A percentile compares a stretch with the other conserved stretches of the same genome.
phyloP scores from a whole-genome alignment of 192 early-diverging fungal genomes.

The Kappamyces sp. region DNA sequence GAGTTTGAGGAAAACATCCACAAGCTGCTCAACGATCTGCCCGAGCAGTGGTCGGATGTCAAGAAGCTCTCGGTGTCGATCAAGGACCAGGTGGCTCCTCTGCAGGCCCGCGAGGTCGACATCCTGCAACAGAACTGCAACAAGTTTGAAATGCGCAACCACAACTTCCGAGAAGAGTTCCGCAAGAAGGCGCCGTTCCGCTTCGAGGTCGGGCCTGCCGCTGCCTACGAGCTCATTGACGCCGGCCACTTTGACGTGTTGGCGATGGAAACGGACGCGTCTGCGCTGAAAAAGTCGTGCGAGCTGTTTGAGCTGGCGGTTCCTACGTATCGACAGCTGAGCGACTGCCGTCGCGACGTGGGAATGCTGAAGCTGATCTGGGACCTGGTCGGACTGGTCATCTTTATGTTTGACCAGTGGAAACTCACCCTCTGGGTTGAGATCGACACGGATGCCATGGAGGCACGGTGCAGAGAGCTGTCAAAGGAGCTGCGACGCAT shows the following conservation, averaged over 20 bases:
- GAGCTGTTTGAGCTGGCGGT: conserved; percentile 62
- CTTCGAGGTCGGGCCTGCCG: conserved; percentile 47
- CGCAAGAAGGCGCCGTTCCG: conserved; percentile 66
- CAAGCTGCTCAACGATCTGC: conserved; percentile 58
- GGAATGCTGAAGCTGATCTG: conserved; percentile 58
- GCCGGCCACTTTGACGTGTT: conserved; percentile 45
- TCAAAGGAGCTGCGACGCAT: conserved; percentile 54
- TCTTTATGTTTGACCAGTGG: conserved; percentile 60
- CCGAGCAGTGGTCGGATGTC: conserved; percentile 61
- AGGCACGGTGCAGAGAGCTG: conserved; percentile 51
- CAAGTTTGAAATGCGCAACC: conserved; percentile 56
- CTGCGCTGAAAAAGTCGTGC: conserved; percentile 48
- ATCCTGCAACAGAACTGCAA: conserved; percentile 64
- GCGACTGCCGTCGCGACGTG: conserved; percentile 54
- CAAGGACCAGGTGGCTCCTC: conserved; percentile 57
- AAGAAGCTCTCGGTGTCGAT: conserved; percentile 56
- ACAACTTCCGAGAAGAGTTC: conserved; percentile 61
- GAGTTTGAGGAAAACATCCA: conserved; percentile 62
- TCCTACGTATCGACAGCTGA: conserved; percentile 53
- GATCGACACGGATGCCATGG: conserved; percentile 60
- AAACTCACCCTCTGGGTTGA: conserved; percentile 53
- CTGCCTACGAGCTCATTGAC: conserved; percentile 50
- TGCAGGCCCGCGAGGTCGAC: conserved; percentile 61
- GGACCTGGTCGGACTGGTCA: conserved; percentile 60
- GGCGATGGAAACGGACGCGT: conserved; percentile 54